Evolutionary conservation across 192 early-diverging fungal species (phyloP).

Genomic region (Coemansia sp.): DNA sequence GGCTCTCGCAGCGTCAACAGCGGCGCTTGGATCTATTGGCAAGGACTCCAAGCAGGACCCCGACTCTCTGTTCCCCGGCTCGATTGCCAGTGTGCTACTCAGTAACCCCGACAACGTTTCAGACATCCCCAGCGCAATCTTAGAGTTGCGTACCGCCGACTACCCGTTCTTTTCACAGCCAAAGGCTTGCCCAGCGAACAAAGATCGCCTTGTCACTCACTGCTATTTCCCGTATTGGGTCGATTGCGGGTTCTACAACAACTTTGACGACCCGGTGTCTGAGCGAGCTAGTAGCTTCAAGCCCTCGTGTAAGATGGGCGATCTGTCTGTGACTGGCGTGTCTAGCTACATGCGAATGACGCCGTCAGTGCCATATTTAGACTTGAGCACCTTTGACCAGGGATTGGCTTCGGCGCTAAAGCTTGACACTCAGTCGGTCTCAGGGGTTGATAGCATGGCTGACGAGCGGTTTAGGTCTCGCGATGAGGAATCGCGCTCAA

Average conservation of each 20-base stretch:
- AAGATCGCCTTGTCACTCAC: conserved; percentile 45
- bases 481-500: conserved; percentile 16
- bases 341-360: conserved; percentile 29
- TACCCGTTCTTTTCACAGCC: conserved; percentile 28
- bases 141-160: conserved; percentile 22
- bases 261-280: conserved; percentile 27
- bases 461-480: conserved; percentile 1
- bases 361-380: conserved; percentile 31
- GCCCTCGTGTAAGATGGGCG: conserved; percentile 45
- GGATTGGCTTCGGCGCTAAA: conserved; percentile 20
- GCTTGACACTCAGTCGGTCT: conserved; percentile 12
- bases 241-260: conserved; percentile 85
- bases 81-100: not conserved
- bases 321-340: conserved; percentile 34
- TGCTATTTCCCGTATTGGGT: conserved; percentile 86
- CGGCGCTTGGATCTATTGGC: not conserved
- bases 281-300: conserved; percentile 23
- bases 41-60: not conserved
- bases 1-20: conserved; percentile 2
- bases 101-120: conserved; percentile 6
- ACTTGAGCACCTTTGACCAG: conserved; percentile 21
- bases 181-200: not conserved
- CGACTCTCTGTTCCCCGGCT: not conserved
- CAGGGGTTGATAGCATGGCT: conserved; percentile 5
- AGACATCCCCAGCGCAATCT: conserved; percentile 30